phyloP scores from a whole-genome alignment of 2,329 filamentous ascomycete genomes.

The Penicillium sp. region DNA sequence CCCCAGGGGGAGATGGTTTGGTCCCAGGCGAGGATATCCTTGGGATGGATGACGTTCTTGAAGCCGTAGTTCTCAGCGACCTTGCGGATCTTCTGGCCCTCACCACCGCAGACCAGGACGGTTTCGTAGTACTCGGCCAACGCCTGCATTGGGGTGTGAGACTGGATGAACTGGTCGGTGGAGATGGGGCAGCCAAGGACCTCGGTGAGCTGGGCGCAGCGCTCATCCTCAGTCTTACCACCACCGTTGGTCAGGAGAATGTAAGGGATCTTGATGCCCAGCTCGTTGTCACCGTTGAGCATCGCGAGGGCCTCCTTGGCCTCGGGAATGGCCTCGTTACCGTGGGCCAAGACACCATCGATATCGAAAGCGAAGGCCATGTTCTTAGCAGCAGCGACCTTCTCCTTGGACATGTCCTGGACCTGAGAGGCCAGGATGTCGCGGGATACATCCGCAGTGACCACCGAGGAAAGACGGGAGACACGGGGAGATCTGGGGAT shows the following conservation, averaged over 20 bases:
- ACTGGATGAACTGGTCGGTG: conserved; percentile 68
- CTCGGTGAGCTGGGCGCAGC: conserved; percentile 57
- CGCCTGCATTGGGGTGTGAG: conserved; percentile 68
- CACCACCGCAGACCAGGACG: conserved; percentile 65
- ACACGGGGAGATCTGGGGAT: conserved; percentile 63
- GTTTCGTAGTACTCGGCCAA: conserved; percentile 68
- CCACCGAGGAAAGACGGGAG: conserved; percentile 59
- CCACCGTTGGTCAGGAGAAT: conserved; percentile 69
- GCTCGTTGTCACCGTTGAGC: conserved; percentile 66
- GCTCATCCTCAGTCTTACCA: conserved; percentile 59
- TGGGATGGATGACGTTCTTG: conserved; percentile 63
- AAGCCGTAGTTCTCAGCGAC: conserved; percentile 66
- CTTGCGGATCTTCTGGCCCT: conserved; percentile 64
- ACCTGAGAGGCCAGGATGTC: conserved; percentile 63
- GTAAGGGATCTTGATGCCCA: conserved; percentile 67
- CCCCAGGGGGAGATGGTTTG: conserved; percentile 60
- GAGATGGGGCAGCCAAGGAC: conserved; percentile 58
- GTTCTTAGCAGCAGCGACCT: conserved; percentile 62
- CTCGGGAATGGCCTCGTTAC: conserved; percentile 61
- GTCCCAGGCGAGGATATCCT: conserved; percentile 65
- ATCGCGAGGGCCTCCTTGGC: conserved; percentile 59
- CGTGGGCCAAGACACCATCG: conserved; percentile 66
- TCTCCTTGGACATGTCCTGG: conserved; percentile 58
- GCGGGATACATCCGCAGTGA: conserved; percentile 44
- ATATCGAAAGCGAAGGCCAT: conserved; percentile 68